Base-by-base conservation (phyloP, 108 stramenopile species). In the Nitzschia palea region DNA sequence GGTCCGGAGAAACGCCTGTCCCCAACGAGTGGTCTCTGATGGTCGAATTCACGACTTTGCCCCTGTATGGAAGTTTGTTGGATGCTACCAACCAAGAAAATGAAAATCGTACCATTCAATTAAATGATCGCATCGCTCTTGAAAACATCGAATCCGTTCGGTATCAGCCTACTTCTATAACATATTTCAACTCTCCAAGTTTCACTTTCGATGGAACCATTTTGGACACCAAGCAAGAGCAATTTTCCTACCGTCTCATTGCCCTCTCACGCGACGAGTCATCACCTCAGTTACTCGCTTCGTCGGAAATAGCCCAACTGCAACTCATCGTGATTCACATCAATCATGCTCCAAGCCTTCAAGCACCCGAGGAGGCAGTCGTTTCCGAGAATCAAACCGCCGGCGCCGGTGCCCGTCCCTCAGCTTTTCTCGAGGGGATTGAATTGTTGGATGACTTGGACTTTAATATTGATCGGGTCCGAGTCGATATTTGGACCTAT, bases 401-500 rank as follows among this genome's bases (percentile, higher is more conserved):
- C 2, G 52, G 44, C 29, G 20, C 27, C 14, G 57, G 65, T 1
- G 37, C 47, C 4, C 57, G 59, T 25, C 73, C 73, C 4, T 32
- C n/a, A 20, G 73, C 73, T 3, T 40, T 33, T 3, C 31, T 74
- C 15, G 44, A 36, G 0, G 25, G 25, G 0, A 0, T 65, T 23
- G 0, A 26, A 26, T 26, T 66, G 28, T 2, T 32, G 14, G 73
- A 74, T 34, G 57, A 43, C 6, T 17, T 37, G 4, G 73, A 74
- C 40, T 44, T 44, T 4, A 65, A 74, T 27, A 57, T 74, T 53
- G 65, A 74, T 23, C 73, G 73, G 0, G 54, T 74, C 2, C 44
- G 65, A 10, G 58, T 74, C 35, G 73, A 74, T 53, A 4, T 74
- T 8, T 74, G 73, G 73, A 25, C 52, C 1, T 6, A 61, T 23